Conservation (phyloP, 176 grass and related monocot species). For the Ensete ventricosum region DNA sequence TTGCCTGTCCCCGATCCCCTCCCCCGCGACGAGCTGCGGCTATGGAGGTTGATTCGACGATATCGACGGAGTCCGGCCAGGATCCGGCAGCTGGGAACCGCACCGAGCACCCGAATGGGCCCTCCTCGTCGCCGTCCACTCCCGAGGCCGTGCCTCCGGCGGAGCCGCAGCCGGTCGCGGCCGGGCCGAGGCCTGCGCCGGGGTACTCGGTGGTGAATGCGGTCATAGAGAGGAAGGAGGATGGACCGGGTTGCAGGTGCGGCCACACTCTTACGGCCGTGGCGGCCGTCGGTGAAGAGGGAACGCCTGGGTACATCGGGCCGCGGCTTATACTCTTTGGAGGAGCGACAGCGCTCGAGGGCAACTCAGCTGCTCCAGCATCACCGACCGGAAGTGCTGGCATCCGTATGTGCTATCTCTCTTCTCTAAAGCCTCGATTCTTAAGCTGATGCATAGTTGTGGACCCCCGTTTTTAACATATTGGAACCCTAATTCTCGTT, state of each 20-base stretch:
- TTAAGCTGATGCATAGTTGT: constrained; percentile 10
- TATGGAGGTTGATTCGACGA: constrained; percentile 81
- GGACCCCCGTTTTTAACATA: not conserved
- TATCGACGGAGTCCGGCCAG: constrained; percentile 55
- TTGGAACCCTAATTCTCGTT: constrained; percentile 5
- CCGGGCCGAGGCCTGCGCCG: constrained; percentile 65
- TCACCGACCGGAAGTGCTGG: constrained; percentile 64
- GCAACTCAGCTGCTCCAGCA: constrained; percentile 51
- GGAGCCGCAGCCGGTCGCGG: constrained; percentile 18
- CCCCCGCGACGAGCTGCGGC: not conserved
- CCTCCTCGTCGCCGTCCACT: constrained; percentile 28
- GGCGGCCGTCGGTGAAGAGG: constrained; percentile 65
- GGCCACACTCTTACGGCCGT: constrained; percentile 89
- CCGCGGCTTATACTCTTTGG: constrained; percentile 72
- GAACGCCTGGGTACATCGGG: constrained; percentile 48
- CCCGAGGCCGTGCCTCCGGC: constrained; percentile 5
- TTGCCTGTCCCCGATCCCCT: not conserved
- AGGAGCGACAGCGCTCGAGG: constrained; percentile 87
- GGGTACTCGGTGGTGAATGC: constrained; percentile 62
- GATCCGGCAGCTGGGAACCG: constrained; percentile 15
- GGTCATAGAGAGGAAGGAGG: constrained; percentile 68
- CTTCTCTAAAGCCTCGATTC: constrained; percentile 11
- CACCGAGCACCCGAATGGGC: constrained; percentile 25
- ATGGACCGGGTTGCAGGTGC: constrained; percentile 80
- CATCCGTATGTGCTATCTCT: constrained; percentile 50